Percentiles rank a stretch among this genome's conserved stretches.
phyloP scores from a whole-genome alignment of 192 early-diverging fungal species.

The Entomortierella lignicola region DNA sequence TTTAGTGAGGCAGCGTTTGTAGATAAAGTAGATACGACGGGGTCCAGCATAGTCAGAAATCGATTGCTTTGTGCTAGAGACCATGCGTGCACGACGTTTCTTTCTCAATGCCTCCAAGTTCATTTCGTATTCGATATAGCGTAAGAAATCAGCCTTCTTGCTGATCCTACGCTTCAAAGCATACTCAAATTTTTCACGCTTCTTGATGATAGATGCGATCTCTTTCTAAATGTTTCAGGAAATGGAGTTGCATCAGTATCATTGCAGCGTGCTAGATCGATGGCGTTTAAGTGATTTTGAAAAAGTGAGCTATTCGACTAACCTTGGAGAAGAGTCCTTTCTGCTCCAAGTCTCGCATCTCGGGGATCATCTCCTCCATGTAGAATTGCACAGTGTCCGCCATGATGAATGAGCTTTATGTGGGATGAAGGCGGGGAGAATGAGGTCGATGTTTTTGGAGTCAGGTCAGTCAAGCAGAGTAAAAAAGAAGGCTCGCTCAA shows the following conservation, averaged over 20 bases:
- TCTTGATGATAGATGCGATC: slow-evolving; percentile 88
- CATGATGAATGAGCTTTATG: slow-evolving; percentile 66
- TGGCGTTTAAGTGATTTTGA: background rate
- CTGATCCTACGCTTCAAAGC: slow-evolving; percentile 81
- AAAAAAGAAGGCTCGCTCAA: no score
- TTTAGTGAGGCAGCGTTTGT: slow-evolving; percentile 78
- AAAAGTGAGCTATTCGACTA: no score
- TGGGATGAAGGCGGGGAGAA: background rate
- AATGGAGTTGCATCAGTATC: no score
- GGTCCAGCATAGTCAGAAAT: slow-evolving; percentile 82
- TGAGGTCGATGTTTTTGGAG: no score
- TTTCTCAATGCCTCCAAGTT: slow-evolving; percentile 87
- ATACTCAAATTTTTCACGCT: slow-evolving; percentile 91
- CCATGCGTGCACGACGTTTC: slow-evolving; percentile 78
- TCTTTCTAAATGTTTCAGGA: slow-evolving; percentile 64
- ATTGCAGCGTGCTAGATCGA: no score
- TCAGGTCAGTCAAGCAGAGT: no score
- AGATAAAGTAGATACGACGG: slow-evolving; percentile 83
- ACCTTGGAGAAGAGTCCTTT: slow-evolving; percentile 84
- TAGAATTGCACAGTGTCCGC: slow-evolving; percentile 91
- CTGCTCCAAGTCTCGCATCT: slow-evolving; percentile 90
- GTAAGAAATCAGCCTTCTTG: slow-evolving; percentile 82
- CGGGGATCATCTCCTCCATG: slow-evolving; percentile 93
- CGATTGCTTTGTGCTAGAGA: slow-evolving; percentile 58
- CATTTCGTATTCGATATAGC: slow-evolving; percentile 96